These are phyloP conservation scores for Astrephomene gubernaculifera DNA, from an alignment of 139 green algal genomes.

Conservation along the genomic window DNA sequence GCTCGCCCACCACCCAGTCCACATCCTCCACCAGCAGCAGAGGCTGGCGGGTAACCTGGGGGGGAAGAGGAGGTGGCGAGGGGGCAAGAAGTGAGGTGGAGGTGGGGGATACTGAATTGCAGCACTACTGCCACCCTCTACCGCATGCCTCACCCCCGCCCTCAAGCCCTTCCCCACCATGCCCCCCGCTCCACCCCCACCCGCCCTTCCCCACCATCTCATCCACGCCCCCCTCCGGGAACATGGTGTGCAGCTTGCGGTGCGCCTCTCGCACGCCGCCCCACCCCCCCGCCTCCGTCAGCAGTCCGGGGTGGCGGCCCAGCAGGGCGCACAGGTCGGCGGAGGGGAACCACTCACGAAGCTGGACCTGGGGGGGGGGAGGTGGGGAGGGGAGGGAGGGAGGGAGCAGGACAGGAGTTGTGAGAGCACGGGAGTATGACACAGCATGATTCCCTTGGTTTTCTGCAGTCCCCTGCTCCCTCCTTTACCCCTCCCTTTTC, in stretches of 20 bases:
- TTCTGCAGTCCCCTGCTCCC: no score
- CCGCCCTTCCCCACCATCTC: slow-evolving; percentile 25
- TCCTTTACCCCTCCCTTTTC: no score
- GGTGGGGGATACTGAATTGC: neutral
- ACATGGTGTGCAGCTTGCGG: slow-evolving; percentile 31
- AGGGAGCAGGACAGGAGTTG: no score
- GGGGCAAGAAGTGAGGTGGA: neutral
- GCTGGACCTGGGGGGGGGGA: slow-evolving; percentile 30
- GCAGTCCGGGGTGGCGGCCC: slow-evolving; percentile 29
- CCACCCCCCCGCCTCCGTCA: slow-evolving; percentile 40
- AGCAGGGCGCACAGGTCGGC: slow-evolving; percentile 48
- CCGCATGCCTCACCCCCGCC: neutral
- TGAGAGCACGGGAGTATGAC: no score
- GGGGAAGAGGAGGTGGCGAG: neutral
- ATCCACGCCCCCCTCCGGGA: slow-evolving; percentile 12
- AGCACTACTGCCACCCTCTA: no score
- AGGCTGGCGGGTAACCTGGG: slow-evolving; percentile 48
- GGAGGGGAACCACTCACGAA: slow-evolving; percentile 41
- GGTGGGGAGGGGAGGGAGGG: neutral
- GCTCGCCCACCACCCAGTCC: slow-evolving; percentile 46
- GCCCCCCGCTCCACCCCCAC: neutral
- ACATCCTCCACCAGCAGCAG: slow-evolving; percentile 54
- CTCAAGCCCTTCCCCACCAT: neutral
- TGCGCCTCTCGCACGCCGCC: slow-evolving; percentile 19
- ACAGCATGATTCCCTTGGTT: no score